Base-by-base conservation (phyloP, 2,329 filamentous ascomycete genomes). In the Harringtonia aguacate region DNA sequence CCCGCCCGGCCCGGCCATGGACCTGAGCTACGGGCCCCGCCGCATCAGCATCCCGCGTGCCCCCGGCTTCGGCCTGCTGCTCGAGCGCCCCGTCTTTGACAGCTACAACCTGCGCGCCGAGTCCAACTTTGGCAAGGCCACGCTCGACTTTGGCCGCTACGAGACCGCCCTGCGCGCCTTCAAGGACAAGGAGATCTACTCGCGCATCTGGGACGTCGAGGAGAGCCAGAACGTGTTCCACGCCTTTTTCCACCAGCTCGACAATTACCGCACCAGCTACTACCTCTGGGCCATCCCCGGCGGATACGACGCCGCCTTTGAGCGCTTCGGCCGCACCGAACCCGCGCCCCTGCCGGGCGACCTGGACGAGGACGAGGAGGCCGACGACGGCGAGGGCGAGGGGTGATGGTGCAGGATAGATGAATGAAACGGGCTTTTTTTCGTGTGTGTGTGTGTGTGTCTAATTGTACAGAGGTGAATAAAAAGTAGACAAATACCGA, bases 21-120 rank as follows among this genome's bases (percentile, higher is more conserved):
- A 66, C 1, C 75, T 94, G 48, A 86, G 80, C 48, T 94, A 94
- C 61, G 77, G 75, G 2, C 60, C 71, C 7, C 73, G 78, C 18
- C 79, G 82, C 46, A 84, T 95, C 55, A 84, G 84, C 39, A 95
- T 98, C 45, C 92, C 92, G 44, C 97, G 97, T 64, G 92, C 89
- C 0, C 92, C 92, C 0, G 85, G 87, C 4, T 64, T 98, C 30
- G 92, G 92, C 1, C 66, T 98, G 36, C 68, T 97, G 44, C 75
- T 98, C 4, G 92, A 98, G 64, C 71, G 87, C 1, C 92, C 92
- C 2, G 85, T 97, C 0, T 98, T 98, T 58, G 82, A 90, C 48
- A 80, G 70, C 40, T 97, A 95, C 65, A 98, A 95, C 62, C 73
- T 73, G 44, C 79, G 82, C 51, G 80, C 84, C 1, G 72, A 72